Evolutionary conservation across 805 yeast species (phyloP), one percentile per base, ranked within the genome.

Genomic region (Priceomyces castillae): DNA sequence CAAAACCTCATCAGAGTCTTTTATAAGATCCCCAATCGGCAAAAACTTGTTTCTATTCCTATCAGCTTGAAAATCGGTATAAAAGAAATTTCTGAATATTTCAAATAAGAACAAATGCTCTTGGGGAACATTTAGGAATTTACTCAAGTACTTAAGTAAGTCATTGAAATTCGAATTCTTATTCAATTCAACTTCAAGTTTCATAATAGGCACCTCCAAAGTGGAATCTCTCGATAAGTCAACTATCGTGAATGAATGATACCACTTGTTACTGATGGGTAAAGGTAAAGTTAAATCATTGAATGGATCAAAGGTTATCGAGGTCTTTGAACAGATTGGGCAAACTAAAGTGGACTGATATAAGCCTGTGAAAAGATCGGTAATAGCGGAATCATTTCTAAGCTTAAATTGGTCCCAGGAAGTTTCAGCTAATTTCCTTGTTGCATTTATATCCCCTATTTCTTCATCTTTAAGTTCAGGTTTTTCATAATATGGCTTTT

Each of bases 271-370:
- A 37, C 78, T 78, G 2, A 84, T 78, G 0, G 98, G 98, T 18
- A 92, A 69, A 0, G 98, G 98, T 35, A 92, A 67, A 0, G 99
- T 90, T 50, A 92, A 67, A 57, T 90, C 97, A 65, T 82, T 88
- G 58, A 81, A 92, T 0, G 99, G 98, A 61, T 92, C 99, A 65
- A 90, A 94, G 0, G 97, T 90, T 19, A 92, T 76, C 20, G 95
- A 84, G 6, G 86, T 77, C 52, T 84, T 84, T 15, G 74, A 59
- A 64, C 99, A 94, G 7, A 67, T 81, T 0, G 98, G 98, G 58
- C 99, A 92, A 10, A 84, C 75, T 42, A 94, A 70, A 0, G 97
- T 90, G 1, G 96, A 89, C 62, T 90, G 87, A 61, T 92, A 94
- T 56, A 89, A 58, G 0, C 98, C 98, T 7, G 90, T 86, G 69